Conservation (phyloP, 2,329 filamentous ascomycete genomes). For the Fusarium xylarioides region DNA sequence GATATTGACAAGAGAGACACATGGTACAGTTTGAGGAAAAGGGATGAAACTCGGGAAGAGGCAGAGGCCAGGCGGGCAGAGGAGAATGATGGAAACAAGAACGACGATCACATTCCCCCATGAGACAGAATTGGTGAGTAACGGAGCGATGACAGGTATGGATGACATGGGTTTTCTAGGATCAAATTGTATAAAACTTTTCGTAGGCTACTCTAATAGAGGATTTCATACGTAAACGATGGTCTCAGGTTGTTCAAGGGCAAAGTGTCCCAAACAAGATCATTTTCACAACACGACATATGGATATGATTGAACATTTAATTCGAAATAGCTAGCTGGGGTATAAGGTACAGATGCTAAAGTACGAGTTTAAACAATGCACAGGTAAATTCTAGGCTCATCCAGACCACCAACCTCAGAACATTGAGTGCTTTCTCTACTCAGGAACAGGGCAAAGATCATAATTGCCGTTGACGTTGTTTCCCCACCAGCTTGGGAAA, state of each 20-base stretch:
- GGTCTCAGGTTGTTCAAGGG: neutral
- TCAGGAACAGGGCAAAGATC: constrained; percentile 56
- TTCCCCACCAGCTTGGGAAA: constrained; percentile 66
- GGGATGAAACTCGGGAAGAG: neutral
- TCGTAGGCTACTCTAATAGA: rapidly evolving
- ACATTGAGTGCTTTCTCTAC: constrained; percentile 10
- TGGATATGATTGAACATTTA: neutral
- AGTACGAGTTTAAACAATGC: neutral
- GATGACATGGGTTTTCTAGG: too few relatives aligned
- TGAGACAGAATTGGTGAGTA: neutral
- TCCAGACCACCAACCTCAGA: neutral
- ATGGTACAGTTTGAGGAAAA: neutral
- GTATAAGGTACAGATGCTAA: neutral
- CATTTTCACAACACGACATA: neutral
- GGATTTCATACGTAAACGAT: neutral
- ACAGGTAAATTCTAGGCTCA: neutral
- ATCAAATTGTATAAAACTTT: neutral
- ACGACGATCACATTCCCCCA: too few relatives aligned
- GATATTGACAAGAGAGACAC: neutral
- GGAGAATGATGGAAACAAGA: neutral
- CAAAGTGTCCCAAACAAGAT: neutral
- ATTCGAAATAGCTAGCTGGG: neutral
- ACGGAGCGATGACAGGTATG: too few relatives aligned
- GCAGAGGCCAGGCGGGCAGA: neutral
- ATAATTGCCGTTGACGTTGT: constrained; percentile 58